Evolutionary conservation across 2,329 filamentous ascomycete species (phyloP), one percentile per base, ranked within the genome.

Genomic region (Beauveria medogensis): DNA sequence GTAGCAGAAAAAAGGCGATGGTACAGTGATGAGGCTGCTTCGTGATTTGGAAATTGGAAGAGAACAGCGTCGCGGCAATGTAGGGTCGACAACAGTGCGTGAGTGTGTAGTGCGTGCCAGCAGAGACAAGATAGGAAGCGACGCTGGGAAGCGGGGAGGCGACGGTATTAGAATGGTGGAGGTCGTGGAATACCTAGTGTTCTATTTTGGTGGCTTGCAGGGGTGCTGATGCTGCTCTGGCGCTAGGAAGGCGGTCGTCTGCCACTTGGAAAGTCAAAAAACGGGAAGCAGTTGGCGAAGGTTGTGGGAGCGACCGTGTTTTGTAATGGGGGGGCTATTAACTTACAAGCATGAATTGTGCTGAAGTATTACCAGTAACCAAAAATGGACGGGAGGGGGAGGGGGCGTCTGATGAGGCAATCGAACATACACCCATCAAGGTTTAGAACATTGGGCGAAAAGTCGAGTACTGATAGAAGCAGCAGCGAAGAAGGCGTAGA

Each of bases 201-300:
- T 58, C 24, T 52, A 51, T 58, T n/a, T 37, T 52, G 37, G 56
- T 52, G 56, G 56, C 56, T 52, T 59, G 56, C 56, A 59, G 56
- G 56, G 55, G 46, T 44, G 41, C 3, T 34, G 51, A 43, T 43
- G 44, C 24, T 55, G 41, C 41, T 30, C 20, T 37, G 26, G 53
- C 55, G 55, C 55, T 50, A 58, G 55, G 28, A 18, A 18, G 46
- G 34, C 30, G 22, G 55, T 51, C 55, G 34, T 59, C 56, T 59
- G 56, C 56, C 56, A 59, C 26, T 40, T 44, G n/a, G 18, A 59
- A 52, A 59, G 56, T 59, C 47, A 59, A 59, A 59, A 37, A 59
- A 41, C 16, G 22, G 51, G 22, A 54, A 28, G 41, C 16, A 54
- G 28, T 16, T 20, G 40, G 46, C 34, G 44, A 48, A 40, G 47